Percentiles rank a stretch among this genome's conserved stretches.
phyloP scores from a whole-genome alignment of 257 asterid genomes.

The Nicotiana undulata region DNA sequence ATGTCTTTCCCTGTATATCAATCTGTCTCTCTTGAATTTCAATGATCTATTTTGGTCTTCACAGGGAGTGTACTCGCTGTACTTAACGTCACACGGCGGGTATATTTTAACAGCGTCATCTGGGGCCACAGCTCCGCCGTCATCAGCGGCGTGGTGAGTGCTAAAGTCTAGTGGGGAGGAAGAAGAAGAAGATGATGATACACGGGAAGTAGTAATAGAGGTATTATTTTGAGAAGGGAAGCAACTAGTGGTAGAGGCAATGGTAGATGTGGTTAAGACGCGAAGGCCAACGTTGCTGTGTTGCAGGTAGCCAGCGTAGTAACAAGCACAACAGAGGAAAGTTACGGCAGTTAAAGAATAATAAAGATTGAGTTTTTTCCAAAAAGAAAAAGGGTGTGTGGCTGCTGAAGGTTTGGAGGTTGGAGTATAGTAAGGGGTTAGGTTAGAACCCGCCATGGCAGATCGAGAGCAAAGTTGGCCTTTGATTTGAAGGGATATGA shows the following conservation, averaged over 20 bases:
- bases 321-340: constrained; percentile 53
- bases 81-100: constrained; percentile 45
- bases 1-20: constrained; percentile 70
- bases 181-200: neutral
- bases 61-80: constrained; percentile 79
- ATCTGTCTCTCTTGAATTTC: constrained; percentile 31
- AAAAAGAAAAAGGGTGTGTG: constrained; percentile 10
- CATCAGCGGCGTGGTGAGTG: constrained; percentile 43
- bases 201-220: neutral
- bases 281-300: constrained; percentile 22
- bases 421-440: constrained; percentile 51
- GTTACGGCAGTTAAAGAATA: constrained; percentile 17
- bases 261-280: constrained; percentile 14
- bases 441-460: constrained; percentile 51
- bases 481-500: neutral
- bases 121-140: neutral
- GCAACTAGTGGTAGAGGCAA: constrained; percentile 6
- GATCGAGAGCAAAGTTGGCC: neutral
- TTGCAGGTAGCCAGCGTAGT: constrained; percentile 58
- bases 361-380: constrained; percentile 33
- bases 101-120: constrained; percentile 14
- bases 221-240: constrained; percentile 6
- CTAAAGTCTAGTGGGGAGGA: constrained; percentile 34
- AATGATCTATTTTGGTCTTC: constrained; percentile 63
- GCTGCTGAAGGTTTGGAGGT: constrained; percentile 38